phyloP scores from a whole-genome alignment of 441 rosid species.

The Raphanus hybrid region DNA sequence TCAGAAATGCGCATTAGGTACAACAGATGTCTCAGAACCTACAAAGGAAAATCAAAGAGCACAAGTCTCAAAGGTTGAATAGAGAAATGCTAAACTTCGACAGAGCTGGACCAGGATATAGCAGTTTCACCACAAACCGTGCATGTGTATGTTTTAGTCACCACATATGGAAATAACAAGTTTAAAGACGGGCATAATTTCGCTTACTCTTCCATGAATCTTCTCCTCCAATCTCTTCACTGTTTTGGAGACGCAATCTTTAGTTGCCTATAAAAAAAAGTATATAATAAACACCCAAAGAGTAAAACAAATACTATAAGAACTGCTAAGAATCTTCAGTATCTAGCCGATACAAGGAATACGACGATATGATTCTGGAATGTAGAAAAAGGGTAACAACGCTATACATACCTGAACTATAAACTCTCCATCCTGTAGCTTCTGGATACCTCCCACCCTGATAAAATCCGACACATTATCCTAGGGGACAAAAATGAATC shows the following conservation, averaged over 20 bases:
- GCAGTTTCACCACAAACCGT: slow-evolving; percentile 19
- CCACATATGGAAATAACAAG: slow-evolving; percentile 16
- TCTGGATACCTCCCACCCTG: slow-evolving; percentile 96
- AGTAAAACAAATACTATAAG: background rate
- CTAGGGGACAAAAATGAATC: slow-evolving; percentile 49
- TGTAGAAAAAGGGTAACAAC: slow-evolving; percentile 15
- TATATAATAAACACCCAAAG: slow-evolving; percentile 20
- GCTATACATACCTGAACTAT: slow-evolving; percentile 83
- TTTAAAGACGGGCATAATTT: slow-evolving; percentile 27
- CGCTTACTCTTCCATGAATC: slow-evolving; percentile 89
- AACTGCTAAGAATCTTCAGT: slow-evolving; percentile 3
- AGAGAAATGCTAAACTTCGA: slow-evolving; percentile 8
- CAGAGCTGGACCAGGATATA: slow-evolving; percentile 15
- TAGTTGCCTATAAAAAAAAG: slow-evolving; percentile 75
- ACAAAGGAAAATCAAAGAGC: slow-evolving; percentile 38
- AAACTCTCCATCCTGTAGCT: slow-evolving; percentile 96
- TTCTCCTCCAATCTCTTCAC: slow-evolving; percentile 96
- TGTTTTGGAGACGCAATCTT: slow-evolving; percentile 98
- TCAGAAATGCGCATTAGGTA: slow-evolving; percentile 90
- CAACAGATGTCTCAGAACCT: slow-evolving; percentile 89
- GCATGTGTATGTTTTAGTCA: slow-evolving; percentile 12
- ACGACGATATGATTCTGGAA: slow-evolving; percentile 8
- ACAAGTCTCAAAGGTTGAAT: slow-evolving; percentile 29
- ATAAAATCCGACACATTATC: slow-evolving; percentile 97
- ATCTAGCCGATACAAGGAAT: slow-evolving; percentile 10